These are phyloP conservation scores for Beta vulgaris DNA, from an alignment of 148 eudicot genomes.

Conservation along the genomic window DNA sequence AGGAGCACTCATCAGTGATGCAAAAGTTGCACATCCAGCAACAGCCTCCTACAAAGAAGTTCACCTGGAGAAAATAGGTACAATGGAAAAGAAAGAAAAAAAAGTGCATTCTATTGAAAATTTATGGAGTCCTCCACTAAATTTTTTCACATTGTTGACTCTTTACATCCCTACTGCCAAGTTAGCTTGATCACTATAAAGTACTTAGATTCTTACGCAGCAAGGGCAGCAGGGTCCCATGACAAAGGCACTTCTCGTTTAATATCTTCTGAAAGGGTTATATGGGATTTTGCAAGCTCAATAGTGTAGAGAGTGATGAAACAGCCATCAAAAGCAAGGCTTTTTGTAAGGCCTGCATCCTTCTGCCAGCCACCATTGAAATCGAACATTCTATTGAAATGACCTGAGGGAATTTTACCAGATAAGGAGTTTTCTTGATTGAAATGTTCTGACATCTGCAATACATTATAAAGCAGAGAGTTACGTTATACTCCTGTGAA, in stretches of 20 bases:
- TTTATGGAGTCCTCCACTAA: too few relatives aligned
- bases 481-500: too few relatives aligned
- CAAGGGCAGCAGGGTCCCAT: conserved; percentile 88
- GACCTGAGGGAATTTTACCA: conserved; percentile 91
- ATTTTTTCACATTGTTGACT: background rate
- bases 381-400: conserved; percentile 71
- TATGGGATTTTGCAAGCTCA: conserved; percentile 64
- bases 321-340: conserved; percentile 92
- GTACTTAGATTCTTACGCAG: conserved; percentile 62
- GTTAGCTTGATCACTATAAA: background rate
- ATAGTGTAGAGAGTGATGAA: conserved; percentile 73
- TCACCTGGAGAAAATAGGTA: background rate
- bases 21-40: background rate
- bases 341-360: conserved; percentile 74
- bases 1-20: background rate
- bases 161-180: background rate
- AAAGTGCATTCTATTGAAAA: background rate
- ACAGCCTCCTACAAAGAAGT: too few relatives aligned
- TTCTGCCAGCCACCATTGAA: conserved; percentile 82
- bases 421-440: conserved; percentile 75
- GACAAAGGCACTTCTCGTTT: conserved; percentile 80
- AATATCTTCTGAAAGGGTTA: conserved; percentile 63
- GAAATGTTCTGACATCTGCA: conserved; percentile 89
- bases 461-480: conserved; percentile 6
- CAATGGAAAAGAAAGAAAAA: too few relatives aligned